Evolutionary conservation across 192 early-diverging fungal species (phyloP), one percentile per base, ranked within the genome.

Genomic region (Mortierella alpina): DNA sequence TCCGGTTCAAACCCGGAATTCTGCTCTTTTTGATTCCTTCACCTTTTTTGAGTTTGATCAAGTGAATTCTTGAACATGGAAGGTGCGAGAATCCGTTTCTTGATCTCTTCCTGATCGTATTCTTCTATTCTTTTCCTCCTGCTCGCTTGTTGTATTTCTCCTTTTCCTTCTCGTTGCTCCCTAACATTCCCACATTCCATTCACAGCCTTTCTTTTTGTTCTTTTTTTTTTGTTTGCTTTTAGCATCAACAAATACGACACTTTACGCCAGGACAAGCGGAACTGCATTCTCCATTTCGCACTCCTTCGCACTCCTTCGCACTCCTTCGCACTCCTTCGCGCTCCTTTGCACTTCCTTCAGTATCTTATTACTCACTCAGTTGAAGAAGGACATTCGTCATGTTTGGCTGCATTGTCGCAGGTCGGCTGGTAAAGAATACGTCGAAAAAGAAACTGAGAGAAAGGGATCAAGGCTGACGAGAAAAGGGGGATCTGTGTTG

Each of bases 321-420:
- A 31, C 31, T 31, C 31, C 31, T 31, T 31, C 31, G 31, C 31
- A n/a, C n/a, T n/a, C n/a, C n/a, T 31, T 31, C 31, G 31, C 31
- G 3, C 31, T 31, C 31, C 31, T 31, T 31, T 3, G 31, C 31
- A 31, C 31, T 31, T 55, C 54, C 2, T 55, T 40, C 63, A 51
- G 23, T 13, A 47, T 10, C 60, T 12, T 14, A 44, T 51, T 51
- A 11, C 1, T 51, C 17, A 51, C 17, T 17, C 50, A 1, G 17
- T 8, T 14, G 40, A 59, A 59, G 39, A 68, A 46, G 41, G 52
- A 65, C 45, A n/a, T 11, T 53, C 57, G 65, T 48, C 42, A 96
- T 96, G 96, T 96, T 96, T 87, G 96, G 96, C 6, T 95, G 93
- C 78, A 96, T 98, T 68, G 91, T 95, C 22, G 95, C 95, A 7